A percentile compares a stretch with the other conserved stretches of the same genome.
Conservation (phyloP, 805 yeast species). For the Candida manassasensis region DNA sequence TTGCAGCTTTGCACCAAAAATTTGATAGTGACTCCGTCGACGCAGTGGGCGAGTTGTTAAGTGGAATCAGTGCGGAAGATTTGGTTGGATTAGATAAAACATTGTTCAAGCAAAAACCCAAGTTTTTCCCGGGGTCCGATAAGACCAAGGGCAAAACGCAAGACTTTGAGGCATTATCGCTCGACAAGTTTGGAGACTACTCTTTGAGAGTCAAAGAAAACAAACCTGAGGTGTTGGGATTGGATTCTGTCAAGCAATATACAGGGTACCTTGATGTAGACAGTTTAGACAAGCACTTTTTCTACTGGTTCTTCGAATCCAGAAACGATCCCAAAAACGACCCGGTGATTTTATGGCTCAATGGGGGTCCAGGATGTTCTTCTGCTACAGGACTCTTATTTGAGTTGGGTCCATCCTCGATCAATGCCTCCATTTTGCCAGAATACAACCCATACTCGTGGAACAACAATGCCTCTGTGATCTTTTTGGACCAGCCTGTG, state of each 20-base stretch:
- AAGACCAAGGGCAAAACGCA: not conserved
- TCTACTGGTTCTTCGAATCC: slow-evolving; percentile 91
- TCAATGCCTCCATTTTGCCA: slow-evolving; percentile 65
- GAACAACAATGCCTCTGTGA: slow-evolving; percentile 87
- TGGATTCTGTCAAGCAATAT: slow-evolving; percentile 34
- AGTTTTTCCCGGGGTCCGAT: not conserved
- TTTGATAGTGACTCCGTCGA: not conserved
- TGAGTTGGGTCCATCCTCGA: slow-evolving; percentile 85
- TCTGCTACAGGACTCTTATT: slow-evolving; percentile 85
- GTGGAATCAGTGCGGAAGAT: not conserved
- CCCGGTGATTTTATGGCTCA: slow-evolving; percentile 86
- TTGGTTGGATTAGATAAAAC: not conserved
- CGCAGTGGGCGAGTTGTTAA: not conserved
- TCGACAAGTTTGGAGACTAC: slow-evolving; percentile 21
- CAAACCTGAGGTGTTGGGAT: slow-evolving; percentile 31
- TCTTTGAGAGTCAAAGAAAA: slow-evolving; percentile 27
- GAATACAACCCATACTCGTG: slow-evolving; percentile 78
- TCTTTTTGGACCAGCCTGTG: slow-evolving; percentile 91
- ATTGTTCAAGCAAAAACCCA: not conserved
- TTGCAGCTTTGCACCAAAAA: not conserved
- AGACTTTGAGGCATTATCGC: slow-evolving; percentile 15
- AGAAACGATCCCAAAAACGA: slow-evolving; percentile 82
- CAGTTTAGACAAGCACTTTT: slow-evolving; percentile 62
- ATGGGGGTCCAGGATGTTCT: slow-evolving; percentile 97
- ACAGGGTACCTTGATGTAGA: slow-evolving; percentile 38